Conservation (phyloP, 345 rosid species). For the Geranium brycei region DNA sequence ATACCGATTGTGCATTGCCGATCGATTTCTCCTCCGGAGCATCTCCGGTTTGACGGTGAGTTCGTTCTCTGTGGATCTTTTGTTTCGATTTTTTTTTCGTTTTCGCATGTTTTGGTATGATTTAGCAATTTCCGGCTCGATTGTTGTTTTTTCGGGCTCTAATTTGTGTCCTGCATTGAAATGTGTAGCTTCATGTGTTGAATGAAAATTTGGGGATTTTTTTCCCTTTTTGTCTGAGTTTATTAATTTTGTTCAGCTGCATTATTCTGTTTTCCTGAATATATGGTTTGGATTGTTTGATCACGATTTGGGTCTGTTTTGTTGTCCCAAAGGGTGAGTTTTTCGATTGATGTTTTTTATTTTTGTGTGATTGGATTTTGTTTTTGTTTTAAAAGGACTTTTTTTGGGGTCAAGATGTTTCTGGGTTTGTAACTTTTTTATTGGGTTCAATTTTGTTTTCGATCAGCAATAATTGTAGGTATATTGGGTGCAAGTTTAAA, state of each 20-base stretch:
- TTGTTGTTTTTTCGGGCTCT: not conserved
- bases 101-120: not conserved
- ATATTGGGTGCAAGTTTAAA: too few relatives aligned
- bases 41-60: constrained; percentile 27
- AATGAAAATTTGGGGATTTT: not conserved
- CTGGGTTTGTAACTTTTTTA: too few relatives aligned
- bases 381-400: not conserved
- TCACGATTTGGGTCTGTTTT: not conserved
- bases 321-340: not conserved
- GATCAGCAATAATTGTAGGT: too few relatives aligned
- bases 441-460: too few relatives aligned
- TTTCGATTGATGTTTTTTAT: not conserved
- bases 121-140: not conserved
- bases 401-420: not conserved
- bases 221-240: not conserved
- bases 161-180: not conserved
- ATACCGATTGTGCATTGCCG: constrained; percentile 2
- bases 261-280: not conserved
- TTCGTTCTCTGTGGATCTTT: not conserved
- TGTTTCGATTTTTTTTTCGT: not conserved
- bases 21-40: constrained; percentile 11
- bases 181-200: not conserved
- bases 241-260: not conserved
- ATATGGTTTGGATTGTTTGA: not conserved
- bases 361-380: not conserved